These are phyloP conservation scores for Thermothielavioides terrestris DNA, from an alignment of 495 filamentous ascomycete genomes.

Conservation along the genomic window DNA sequence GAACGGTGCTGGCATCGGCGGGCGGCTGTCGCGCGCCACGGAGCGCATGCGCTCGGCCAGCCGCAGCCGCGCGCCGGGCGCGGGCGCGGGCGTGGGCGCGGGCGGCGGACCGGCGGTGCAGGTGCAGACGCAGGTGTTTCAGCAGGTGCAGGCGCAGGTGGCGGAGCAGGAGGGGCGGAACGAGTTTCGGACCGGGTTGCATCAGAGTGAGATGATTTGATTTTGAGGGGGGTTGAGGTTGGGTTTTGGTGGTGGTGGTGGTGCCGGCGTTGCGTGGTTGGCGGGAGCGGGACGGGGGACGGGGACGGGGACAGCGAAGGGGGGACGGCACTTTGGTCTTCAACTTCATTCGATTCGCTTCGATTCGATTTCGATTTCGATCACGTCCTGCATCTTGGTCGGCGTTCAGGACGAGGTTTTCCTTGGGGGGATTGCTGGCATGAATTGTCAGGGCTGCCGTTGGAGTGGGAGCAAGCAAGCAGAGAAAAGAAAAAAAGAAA, in stretches of 20 bases:
- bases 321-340: too few species aligned
- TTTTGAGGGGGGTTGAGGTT: background rate
- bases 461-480: too few species aligned
- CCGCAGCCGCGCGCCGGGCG: constrained; percentile 42
- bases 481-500: too few species aligned
- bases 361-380: too few species aligned
- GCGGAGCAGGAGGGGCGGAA: constrained; percentile 22
- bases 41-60: constrained; percentile 62
- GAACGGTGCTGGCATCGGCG: constrained; percentile 47
- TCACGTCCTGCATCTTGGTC: background rate
- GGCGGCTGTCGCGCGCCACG: constrained; percentile 56
- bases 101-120: background rate
- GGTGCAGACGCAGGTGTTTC: constrained; percentile 13
- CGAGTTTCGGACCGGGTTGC: constrained; percentile 37
- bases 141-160: constrained; percentile 19
- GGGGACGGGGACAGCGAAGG: too few species aligned
- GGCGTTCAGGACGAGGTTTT: too few species aligned
- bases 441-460: too few species aligned
- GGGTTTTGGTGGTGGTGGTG: background rate
- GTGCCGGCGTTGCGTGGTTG: background rate
- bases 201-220: constrained; percentile 40
- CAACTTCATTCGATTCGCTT: too few species aligned
- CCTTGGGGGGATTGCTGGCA: too few species aligned
- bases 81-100: constrained; percentile 8
- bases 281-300: background rate